Evolutionary conservation across 768 basidiomycete species (phyloP).

Genomic region (Naganishia vishniacii): DNA sequence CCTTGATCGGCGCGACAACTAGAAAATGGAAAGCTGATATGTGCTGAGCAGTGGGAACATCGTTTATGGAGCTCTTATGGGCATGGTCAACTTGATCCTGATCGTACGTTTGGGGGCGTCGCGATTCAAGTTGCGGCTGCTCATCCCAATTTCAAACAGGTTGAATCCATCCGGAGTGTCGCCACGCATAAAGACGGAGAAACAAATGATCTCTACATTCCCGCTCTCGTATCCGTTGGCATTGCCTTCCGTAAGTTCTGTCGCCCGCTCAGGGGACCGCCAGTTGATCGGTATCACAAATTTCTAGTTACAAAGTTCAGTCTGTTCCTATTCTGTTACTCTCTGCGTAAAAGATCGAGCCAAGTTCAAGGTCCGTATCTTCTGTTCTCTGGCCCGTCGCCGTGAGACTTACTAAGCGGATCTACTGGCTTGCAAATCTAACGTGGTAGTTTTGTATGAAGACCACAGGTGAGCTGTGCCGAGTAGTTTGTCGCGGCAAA

Average conservation of each 20-base stretch:
- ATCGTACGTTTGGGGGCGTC: slow-evolving; percentile 52
- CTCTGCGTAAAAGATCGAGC: slow-evolving; percentile 71
- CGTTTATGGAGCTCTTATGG: slow-evolving; percentile 82
- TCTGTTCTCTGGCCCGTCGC: slow-evolving; percentile 5
- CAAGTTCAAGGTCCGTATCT: slow-evolving; percentile 96
- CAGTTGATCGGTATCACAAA: slow-evolving; percentile 11
- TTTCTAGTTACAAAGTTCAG: slow-evolving; percentile 68
- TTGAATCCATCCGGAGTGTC: slow-evolving; percentile 74
- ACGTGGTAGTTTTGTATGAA: slow-evolving; percentile 10
- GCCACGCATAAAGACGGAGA: slow-evolving; percentile 57
- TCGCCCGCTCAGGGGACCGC: not conserved
- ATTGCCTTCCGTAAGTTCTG: slow-evolving; percentile 63
- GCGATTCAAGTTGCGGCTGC: not conserved
- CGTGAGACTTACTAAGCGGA: too few species aligned
- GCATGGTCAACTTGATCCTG: slow-evolving; percentile 81
- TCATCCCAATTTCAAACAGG: slow-evolving; percentile 22
- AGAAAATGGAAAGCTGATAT: not conserved
- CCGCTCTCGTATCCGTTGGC: slow-evolving; percentile 74
- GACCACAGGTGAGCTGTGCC: slow-evolving; percentile 1
- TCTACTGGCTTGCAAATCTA: too few species aligned
- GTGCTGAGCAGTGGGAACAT: slow-evolving; percentile 64
- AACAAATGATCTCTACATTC: slow-evolving; percentile 65
- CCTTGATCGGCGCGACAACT: not conserved
- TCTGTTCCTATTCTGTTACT: slow-evolving; percentile 79
- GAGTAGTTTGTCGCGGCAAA: not conserved